Evolutionary conservation across 768 basidiomycete species (phyloP).

Genomic region (Russula compacta): DNA sequence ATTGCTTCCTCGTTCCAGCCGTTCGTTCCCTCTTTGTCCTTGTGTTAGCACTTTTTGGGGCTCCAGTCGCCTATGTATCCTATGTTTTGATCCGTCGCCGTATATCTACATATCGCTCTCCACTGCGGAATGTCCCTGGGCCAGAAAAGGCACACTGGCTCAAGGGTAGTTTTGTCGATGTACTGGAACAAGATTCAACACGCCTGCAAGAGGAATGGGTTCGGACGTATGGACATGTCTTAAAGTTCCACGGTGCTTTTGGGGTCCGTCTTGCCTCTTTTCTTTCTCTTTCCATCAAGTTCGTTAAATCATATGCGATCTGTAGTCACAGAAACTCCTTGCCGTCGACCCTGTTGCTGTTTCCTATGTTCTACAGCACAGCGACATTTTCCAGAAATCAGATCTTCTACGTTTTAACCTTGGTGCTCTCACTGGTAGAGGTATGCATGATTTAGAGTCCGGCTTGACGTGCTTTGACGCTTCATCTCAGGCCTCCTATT

Average conservation of each 20-base stretch:
- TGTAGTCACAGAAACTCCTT: slow-evolving; percentile 23
- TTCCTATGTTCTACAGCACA: slow-evolving; percentile 27
- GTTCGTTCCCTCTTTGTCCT: background rate
- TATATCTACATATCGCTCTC: background rate
- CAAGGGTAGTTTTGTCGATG: background rate
- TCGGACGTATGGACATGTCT: slow-evolving; percentile 8
- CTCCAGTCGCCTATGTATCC: background rate
- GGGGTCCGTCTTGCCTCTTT: slow-evolving; percentile 3
- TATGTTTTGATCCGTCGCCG: background rate
- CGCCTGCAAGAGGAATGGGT: slow-evolving; percentile 18
- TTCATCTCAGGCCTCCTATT: slow-evolving; percentile 3
- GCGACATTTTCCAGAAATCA: slow-evolving; percentile 29
- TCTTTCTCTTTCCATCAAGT: too few species aligned
- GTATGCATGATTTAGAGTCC: background rate
- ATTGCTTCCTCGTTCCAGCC: background rate
- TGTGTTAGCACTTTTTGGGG: background rate
- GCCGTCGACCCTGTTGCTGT: slow-evolving; percentile 31
- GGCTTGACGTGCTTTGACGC: background rate
- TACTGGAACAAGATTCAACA: background rate
- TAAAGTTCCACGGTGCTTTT: background rate
- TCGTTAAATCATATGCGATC: background rate
- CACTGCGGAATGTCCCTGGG: slow-evolving; percentile 1
- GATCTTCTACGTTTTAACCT: slow-evolving; percentile 14
- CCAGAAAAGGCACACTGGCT: slow-evolving; percentile 1
- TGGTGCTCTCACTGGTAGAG: slow-evolving; percentile 13